Evolutionary conservation across 2,329 filamentous ascomycete genomes (phyloP), one percentile per base, ranked within the genome.

Genomic region (Microsporum ferrugineum): DNA sequence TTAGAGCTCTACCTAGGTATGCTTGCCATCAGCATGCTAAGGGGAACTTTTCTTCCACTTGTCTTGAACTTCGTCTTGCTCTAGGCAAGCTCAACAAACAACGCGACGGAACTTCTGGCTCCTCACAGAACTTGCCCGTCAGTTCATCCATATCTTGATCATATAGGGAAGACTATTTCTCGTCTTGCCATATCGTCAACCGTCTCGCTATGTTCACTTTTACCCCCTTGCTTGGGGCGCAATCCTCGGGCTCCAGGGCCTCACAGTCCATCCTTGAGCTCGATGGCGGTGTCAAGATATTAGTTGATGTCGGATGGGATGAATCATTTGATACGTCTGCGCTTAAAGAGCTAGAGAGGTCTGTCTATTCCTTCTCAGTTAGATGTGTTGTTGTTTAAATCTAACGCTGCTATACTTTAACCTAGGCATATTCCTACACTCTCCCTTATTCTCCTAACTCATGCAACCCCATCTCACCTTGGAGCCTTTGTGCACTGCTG

Each of bases 231-330:
- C 86, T 96, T 68, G 94, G 94, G 72, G 92, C 94, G 63, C 89
- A 95, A 70, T 91, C 89, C 58, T 72, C 72, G 3, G 84, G 88
- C 66, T 94, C 90, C 55, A 81, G 86, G 62, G 91, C 92, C 49
- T 95, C 91, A 65, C 91, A 96, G 73, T 97, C 94, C n/a, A 84
- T 99, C 39, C 80, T 99, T 56, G 92, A 97, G 78, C 87, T 99
- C 61, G 94, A 99, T 77, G 92, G 92, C 65, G 94, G 92, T 62
- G 88, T 99, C 76, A 97, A 97, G 75, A 85, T 99, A 59, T 82
- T 99, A 60, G 84, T 99, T 41, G 92, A 96, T 71, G 87, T 96
- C 51, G 94, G 94, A 63, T 99, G 94, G 94, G 91, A 97, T 72
- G 90, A 95, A 72, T 83, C 83, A 1, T 97, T 99, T 72, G 88